A percentile compares a stretch with the other conserved stretches of the same genome.
Conservation (phyloP, 192 early-diverging fungal genomes). For the Coemansia sp. region DNA sequence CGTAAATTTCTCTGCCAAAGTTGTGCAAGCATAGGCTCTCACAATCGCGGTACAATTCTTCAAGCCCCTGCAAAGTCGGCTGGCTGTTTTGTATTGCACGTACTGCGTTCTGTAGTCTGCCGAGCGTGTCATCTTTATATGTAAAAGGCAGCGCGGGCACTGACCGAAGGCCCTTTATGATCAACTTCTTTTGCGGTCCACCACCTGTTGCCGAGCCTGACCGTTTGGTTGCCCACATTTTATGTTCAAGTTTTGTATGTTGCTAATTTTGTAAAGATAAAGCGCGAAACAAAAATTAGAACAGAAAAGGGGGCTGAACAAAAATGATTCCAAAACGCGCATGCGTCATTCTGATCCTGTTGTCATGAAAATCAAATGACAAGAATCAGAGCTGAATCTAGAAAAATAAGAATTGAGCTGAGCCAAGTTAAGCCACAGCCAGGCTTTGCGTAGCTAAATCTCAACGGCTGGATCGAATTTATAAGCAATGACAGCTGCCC, state of each 20-base stretch:
- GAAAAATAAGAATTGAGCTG: too few relatives aligned
- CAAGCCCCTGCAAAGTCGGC: slow-evolving; percentile 66
- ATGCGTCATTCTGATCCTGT: too few relatives aligned
- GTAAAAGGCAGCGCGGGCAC: slow-evolving; percentile 58
- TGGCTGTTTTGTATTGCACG: slow-evolving; percentile 65
- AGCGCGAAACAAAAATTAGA: background rate
- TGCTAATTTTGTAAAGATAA: background rate
- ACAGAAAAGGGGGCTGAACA: too few relatives aligned
- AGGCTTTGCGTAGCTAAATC: too few relatives aligned
- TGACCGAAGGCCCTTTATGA: slow-evolving; percentile 34
- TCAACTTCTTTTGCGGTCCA: slow-evolving; percentile 38
- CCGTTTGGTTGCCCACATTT: slow-evolving; percentile 49
- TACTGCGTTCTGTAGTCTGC: slow-evolving; percentile 64
- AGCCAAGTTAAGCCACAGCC: too few relatives aligned
- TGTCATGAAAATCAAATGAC: too few relatives aligned
- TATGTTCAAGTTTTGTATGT: background rate
- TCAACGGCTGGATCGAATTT: too few relatives aligned
- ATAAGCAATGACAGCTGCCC: too few relatives aligned
- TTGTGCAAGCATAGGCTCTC: slow-evolving; percentile 80
- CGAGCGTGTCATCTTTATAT: slow-evolving; percentile 66
- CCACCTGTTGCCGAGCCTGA: slow-evolving; percentile 28
- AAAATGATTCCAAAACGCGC: background rate
- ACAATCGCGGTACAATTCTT: slow-evolving; percentile 83
- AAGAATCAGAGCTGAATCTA: background rate
- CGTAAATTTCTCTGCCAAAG: slow-evolving; percentile 61